phyloP scores from a whole-genome alignment of 108 stramenopile genomes.

The Nitzschia sp. region DNA sequence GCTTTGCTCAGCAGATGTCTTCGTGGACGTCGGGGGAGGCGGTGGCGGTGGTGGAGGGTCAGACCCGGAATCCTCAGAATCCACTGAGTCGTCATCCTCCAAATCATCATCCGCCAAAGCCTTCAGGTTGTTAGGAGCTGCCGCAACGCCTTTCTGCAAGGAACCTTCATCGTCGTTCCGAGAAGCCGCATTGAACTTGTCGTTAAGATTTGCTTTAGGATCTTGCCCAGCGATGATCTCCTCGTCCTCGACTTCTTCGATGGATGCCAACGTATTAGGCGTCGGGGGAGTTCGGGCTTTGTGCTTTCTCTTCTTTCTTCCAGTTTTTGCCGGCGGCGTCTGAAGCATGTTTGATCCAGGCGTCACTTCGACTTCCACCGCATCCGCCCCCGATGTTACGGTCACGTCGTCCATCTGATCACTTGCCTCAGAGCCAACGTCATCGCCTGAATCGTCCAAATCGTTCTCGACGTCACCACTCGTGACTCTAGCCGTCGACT shows the following conservation, averaged over 20 bases:
- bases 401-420: conserved; percentile 3
- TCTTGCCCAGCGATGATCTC: neutral
- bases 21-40: neutral
- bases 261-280: conserved; percentile 15
- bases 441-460: neutral
- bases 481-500: neutral
- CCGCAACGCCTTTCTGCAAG: neutral
- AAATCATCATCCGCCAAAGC: no score
- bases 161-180: no score
- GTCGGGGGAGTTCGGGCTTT: conserved; percentile 23
- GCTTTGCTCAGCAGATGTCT: neutral
- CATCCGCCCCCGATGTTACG: conserved; percentile 2
- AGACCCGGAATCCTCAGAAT: neutral
- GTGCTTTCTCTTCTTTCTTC: neutral
- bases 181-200: neutral
- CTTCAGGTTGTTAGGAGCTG: conserved; percentile 1
- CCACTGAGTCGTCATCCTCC: conserved; percentile 1
- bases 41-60: conserved; percentile 28
- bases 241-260: conserved; percentile 27
- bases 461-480: conserved; percentile 17
- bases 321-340: conserved; percentile 15
- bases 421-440: neutral
- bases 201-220: neutral
- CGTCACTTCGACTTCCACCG: conserved; percentile 18
- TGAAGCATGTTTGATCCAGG: neutral